Evolutionary conservation across 2,329 filamentous ascomycete species (phyloP).

Genomic region (Taxawa tesnikishii): DNA sequence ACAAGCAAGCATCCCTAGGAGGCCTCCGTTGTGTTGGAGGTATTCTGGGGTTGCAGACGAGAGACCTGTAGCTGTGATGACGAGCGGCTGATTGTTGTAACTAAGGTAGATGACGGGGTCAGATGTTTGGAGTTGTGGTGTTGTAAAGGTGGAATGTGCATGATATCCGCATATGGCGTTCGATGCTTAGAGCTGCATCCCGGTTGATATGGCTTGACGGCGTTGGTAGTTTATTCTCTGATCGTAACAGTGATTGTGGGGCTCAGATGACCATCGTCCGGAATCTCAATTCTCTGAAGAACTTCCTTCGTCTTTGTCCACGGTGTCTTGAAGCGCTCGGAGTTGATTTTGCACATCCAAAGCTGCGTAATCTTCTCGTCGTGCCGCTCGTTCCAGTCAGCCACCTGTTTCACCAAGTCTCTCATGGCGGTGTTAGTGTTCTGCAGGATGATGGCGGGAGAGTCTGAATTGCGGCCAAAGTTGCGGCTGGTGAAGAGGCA

Average conservation of each 20-base stretch:
- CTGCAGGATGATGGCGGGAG: slow-evolving; percentile 30
- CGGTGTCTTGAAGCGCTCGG: slow-evolving; percentile 42
- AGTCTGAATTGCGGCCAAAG: slow-evolving; percentile 33
- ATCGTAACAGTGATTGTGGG: slow-evolving; percentile 1
- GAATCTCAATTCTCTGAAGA: slow-evolving; percentile 26
- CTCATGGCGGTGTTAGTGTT: slow-evolving; percentile 37
- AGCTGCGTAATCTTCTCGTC: slow-evolving; percentile 21
- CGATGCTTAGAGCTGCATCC: too few relatives aligned
- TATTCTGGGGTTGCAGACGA: too few relatives aligned
- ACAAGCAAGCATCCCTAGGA: too few relatives aligned
- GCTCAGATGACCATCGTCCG: slow-evolving; percentile 5
- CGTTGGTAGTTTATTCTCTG: too few relatives aligned
- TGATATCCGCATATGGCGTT: too few relatives aligned
- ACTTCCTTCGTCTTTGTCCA: slow-evolving; percentile 38
- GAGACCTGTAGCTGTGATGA: too few relatives aligned
- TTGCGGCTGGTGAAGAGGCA: slow-evolving; percentile 45
- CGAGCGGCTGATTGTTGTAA: too few relatives aligned
- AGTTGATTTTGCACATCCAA: slow-evolving; percentile 44
- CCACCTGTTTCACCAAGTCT: slow-evolving; percentile 34
- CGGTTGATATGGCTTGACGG: too few relatives aligned
- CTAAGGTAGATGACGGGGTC: too few relatives aligned
- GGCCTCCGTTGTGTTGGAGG: too few relatives aligned
- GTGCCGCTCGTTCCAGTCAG: slow-evolving; percentile 13
- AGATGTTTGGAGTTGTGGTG: too few relatives aligned
- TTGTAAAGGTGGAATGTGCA: too few relatives aligned